Evolutionary conservation across 2,329 filamentous ascomycete genomes (phyloP).

Genomic region (Phaeomoniella chlamydospora): DNA sequence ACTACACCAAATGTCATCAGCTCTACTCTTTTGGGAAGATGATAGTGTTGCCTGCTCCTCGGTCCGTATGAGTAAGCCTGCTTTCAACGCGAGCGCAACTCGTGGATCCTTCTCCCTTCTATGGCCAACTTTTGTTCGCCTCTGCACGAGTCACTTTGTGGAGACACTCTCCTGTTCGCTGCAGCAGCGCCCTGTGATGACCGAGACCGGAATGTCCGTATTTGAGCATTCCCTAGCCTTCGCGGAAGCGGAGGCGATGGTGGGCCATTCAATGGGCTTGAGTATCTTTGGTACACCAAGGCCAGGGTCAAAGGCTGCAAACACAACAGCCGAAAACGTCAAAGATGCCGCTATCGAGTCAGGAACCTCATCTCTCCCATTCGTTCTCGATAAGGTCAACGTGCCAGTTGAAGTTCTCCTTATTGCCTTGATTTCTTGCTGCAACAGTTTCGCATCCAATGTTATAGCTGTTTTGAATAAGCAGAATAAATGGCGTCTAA

Average conservation of each 20-base stretch:
- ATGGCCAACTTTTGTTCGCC: slow-evolving; percentile 34
- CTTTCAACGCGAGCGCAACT: slow-evolving; percentile 39
- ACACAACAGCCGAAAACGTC: slow-evolving; percentile 12
- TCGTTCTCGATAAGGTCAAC: slow-evolving; percentile 69
- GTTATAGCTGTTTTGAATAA: slow-evolving; percentile 65
- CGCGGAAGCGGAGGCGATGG: slow-evolving; percentile 81
- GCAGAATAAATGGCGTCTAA: slow-evolving; percentile 63
- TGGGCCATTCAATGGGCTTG: slow-evolving; percentile 65
- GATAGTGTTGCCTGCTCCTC: slow-evolving; percentile 63
- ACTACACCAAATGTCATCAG: slow-evolving; percentile 58
- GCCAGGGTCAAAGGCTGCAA: slow-evolving; percentile 28
- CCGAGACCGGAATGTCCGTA: slow-evolving; percentile 88
- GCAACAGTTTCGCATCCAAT: slow-evolving; percentile 80
- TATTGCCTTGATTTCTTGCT: slow-evolving; percentile 72
- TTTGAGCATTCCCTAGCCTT: slow-evolving; percentile 95
- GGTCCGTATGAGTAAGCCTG: slow-evolving; percentile 52
- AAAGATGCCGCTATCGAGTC: not conserved
- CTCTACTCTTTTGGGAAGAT: slow-evolving; percentile 56
- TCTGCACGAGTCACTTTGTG: slow-evolving; percentile 66
- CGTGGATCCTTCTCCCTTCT: slow-evolving; percentile 60
- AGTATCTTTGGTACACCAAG: slow-evolving; percentile 44
- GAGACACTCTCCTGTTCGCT: slow-evolving; percentile 81
- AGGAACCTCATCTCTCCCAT: slow-evolving; percentile 15
- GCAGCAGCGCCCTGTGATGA: slow-evolving; percentile 63
- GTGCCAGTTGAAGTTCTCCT: slow-evolving; percentile 79